Evolutionary conservation across 192 early-diverging fungal genomes (phyloP), one percentile per base, ranked within the genome.

Genomic region (Gigaspora rosea): DNA sequence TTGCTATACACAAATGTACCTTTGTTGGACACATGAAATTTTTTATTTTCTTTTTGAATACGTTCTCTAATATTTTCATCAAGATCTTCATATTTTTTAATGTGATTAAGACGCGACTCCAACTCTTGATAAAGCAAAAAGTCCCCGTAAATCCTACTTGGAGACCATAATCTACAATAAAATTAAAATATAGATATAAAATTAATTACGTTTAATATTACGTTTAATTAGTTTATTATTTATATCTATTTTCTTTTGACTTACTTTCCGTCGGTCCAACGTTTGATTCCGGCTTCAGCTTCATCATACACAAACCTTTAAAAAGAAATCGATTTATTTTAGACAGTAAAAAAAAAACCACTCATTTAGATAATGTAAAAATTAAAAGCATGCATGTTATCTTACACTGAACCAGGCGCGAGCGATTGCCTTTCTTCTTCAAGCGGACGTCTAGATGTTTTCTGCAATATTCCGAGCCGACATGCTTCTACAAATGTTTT

Each of bases 251-350:
- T 10, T 61, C 22, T 0, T 15, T 54, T 54, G 6, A 74, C 72
- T 33, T 74, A 74, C 27, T 71, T 76, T 12, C 83, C 83, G 52
- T 84, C 83, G 1, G 83, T 84, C 83, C 83, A 84, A 20, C 83
- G 80, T 52, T 72, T 73, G 33, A 84, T 84, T 2, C 80, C 75
- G 1, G 83, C 77, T 52, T 78, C 78, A 12, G n/a, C n/a, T 47
- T 84, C 83, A 33, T 81, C 83, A 66, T 79, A 84, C n/a, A 84
- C 83, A 65, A 80, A 84, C 0, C 80, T 80, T 10, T 73, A 76
- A 20, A 75, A 32, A 52, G 54, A 75, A 1, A 1, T 3, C 36
- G 12, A 49, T 4, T 13, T 35, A 12, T 20, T 56, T 16, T 27
- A 27, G 27, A 27, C 27, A 7, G 27, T 15, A 16, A 36, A 8